Evolutionary conservation across 2,329 filamentous ascomycete genomes (phyloP).

Genomic region (Trichoderma sp.): DNA sequence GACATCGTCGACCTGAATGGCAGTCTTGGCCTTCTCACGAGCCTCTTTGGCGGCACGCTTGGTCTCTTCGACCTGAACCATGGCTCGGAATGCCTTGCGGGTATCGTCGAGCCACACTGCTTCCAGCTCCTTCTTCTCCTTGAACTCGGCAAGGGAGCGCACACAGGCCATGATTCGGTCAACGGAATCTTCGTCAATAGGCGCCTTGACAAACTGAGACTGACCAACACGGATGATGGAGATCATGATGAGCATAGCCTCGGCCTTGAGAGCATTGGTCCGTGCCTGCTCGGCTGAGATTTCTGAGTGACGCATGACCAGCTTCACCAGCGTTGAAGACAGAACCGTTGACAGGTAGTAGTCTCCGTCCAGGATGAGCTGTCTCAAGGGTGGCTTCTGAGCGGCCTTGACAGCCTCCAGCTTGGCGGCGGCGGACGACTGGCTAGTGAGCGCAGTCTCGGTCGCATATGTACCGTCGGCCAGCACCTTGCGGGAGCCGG

Average conservation of each 20-base stretch:
- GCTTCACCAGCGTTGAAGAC: constrained; percentile 93
- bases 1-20: constrained; percentile 93
- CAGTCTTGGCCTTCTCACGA: constrained; percentile 87
- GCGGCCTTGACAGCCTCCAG: constrained; percentile 96
- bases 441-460: constrained; percentile 91
- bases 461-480: constrained; percentile 98
- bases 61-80: constrained; percentile 97
- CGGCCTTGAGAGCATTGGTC: constrained; percentile 90
- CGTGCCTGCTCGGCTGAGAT: constrained; percentile 83
- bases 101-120: constrained; percentile 94
- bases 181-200: constrained; percentile 97
- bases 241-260: constrained; percentile 99
- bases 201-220: constrained; percentile 97
- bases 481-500: constrained; percentile 85
- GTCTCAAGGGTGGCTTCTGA: constrained; percentile 90
- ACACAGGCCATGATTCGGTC: constrained; percentile 98
- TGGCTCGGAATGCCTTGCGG: constrained; percentile 90
- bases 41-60: constrained; percentile 96
- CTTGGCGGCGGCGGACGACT: constrained; percentile 85
- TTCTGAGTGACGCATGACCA: constrained; percentile 96
- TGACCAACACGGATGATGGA: constrained; percentile 97
- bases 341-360: constrained; percentile 95
- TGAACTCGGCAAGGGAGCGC: constrained; percentile 86
- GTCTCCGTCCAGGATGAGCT: constrained; percentile 94
- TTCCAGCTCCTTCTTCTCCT: constrained; percentile 86